phyloP scores from a whole-genome alignment of 2,329 filamentous ascomycete species.

The Fusarium hainanense region DNA sequence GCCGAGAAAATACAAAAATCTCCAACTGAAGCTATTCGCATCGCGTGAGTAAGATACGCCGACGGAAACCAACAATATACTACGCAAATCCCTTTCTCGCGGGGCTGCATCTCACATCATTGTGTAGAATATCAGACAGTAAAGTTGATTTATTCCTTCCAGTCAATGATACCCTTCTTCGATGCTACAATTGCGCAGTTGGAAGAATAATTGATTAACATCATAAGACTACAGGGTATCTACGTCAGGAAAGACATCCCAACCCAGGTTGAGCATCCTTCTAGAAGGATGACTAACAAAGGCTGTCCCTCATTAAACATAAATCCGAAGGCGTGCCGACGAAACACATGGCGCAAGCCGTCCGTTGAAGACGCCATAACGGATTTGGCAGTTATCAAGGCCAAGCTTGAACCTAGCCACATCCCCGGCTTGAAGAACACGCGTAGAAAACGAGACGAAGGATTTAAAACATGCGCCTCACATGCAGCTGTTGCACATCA shows the following conservation, averaged over 20 bases:
- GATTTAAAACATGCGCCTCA: neutral
- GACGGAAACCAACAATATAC: no score
- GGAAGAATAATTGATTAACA: no score
- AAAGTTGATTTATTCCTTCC: no score
- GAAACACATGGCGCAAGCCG: neutral
- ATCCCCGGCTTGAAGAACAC: neutral
- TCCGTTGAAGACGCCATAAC: neutral
- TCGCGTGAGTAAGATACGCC: no score
- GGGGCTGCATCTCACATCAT: accelerated
- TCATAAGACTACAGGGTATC: neutral
- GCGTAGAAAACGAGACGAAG: neutral
- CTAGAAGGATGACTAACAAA: neutral
- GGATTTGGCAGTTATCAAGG: neutral
- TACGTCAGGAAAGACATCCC: no score
- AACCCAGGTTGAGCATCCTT: no score
- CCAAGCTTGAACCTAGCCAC: neutral
- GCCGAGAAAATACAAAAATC: accelerated
- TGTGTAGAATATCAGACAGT: no score
- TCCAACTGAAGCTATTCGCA: no score
- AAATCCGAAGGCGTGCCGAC: slow-evolving; percentile 16
- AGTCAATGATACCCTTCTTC: no score
- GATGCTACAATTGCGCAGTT: no score
- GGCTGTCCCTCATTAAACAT: neutral
- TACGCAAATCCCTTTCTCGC: no score
- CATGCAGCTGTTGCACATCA: neutral